phyloP scores from a whole-genome alignment of 2,329 filamentous ascomycete genomes.

The Fusarium temperatum region DNA sequence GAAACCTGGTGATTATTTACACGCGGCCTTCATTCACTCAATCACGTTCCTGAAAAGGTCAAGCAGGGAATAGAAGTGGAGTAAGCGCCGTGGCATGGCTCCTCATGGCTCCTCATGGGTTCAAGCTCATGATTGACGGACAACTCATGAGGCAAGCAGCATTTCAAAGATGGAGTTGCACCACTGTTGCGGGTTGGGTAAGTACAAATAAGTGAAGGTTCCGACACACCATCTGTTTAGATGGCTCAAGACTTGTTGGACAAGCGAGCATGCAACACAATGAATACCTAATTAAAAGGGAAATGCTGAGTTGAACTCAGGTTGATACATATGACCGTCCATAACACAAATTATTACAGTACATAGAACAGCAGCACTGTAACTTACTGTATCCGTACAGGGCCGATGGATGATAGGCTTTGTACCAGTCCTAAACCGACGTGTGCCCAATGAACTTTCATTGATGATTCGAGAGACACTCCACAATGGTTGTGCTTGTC shows the following conservation, averaged over 20 bases:
- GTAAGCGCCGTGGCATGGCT: constrained; percentile 27
- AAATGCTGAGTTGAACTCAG: constrained; percentile 7
- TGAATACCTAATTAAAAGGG: not conserved
- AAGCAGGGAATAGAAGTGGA: constrained; percentile 41
- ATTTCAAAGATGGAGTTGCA: constrained; percentile 23
- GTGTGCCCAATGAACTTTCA: constrained; percentile 19
- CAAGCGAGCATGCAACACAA: constrained; percentile 23
- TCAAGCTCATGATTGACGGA: constrained; percentile 22
- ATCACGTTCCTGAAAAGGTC: constrained; percentile 39
- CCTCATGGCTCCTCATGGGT: constrained; percentile 31
- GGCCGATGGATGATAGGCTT: constrained; percentile 20
- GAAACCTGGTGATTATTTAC: constrained; percentile 24
- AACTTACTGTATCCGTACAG: constrained; percentile 20
- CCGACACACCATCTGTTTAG: constrained; percentile 13
- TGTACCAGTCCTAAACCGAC: constrained; percentile 10
- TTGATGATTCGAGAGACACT: not conserved
- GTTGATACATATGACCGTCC: constrained; percentile 5
- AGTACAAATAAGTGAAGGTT: constrained; percentile 9
- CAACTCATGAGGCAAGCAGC: constrained; percentile 23
- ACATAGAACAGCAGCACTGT: not conserved
- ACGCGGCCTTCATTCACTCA: constrained; percentile 31
- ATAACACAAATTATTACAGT: constrained; percentile 1
- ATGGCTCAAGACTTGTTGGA: constrained; percentile 5
- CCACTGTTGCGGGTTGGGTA: constrained; percentile 23
- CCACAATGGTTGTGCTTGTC: constrained; percentile 19